Conservation (phyloP, 345 rosid species). For the Acer negundo region DNA sequence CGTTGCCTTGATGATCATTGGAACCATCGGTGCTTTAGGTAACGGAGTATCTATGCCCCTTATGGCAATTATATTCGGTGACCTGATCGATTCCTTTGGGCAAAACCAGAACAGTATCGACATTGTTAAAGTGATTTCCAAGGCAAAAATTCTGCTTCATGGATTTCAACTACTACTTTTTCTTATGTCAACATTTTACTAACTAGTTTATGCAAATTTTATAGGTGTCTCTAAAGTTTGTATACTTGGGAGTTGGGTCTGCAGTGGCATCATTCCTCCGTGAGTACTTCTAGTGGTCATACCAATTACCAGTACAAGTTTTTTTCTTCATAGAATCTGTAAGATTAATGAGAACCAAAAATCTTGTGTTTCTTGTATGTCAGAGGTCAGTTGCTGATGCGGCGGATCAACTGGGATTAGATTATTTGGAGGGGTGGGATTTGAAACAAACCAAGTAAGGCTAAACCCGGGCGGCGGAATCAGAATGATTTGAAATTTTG, state of each 20-base stretch:
- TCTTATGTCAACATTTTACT: constrained; percentile 8
- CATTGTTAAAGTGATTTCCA: constrained; percentile 46
- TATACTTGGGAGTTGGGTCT: constrained; percentile 72
- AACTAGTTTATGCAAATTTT: constrained; percentile 6
- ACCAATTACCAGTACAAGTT: background rate
- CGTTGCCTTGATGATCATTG: constrained; percentile 59
- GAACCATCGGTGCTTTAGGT: constrained; percentile 67
- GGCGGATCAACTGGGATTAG: too few relatives aligned
- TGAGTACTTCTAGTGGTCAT: constrained; percentile 38
- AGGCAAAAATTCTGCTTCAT: constrained; percentile 37
- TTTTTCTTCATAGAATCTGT: background rate
- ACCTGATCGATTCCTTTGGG: constrained; percentile 63
- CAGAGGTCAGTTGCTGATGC: constrained; percentile 86
- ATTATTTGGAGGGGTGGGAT: too few relatives aligned
- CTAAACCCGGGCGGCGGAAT: too few relatives aligned
- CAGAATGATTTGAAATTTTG: too few relatives aligned
- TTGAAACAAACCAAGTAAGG: too few relatives aligned
- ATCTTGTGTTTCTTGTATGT: constrained; percentile 17
- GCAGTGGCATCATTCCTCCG: constrained; percentile 72
- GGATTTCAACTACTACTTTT: background rate
- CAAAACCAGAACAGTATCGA: constrained; percentile 46
- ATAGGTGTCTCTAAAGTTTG: constrained; percentile 73
- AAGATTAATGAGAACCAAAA: constrained; percentile 5
- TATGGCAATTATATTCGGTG: constrained; percentile 81
- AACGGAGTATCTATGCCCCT: constrained; percentile 74